Evolutionary conservation across 2,329 filamentous ascomycete species (phyloP).

Genomic region (Fusarium paranaense): DNA sequence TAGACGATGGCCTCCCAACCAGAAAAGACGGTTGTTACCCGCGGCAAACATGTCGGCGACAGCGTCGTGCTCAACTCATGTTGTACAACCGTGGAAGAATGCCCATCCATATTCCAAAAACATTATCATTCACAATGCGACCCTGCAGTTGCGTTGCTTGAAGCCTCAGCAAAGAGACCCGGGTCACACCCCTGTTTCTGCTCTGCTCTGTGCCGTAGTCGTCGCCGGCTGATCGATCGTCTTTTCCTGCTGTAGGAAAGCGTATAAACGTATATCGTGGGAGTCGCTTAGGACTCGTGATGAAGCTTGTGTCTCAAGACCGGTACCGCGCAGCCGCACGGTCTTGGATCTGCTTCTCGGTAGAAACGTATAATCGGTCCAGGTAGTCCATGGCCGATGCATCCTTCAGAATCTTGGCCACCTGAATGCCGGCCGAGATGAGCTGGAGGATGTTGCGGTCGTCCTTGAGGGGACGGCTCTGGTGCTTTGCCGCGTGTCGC

Average conservation of each 20-base stretch:
- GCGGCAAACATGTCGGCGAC: constrained; percentile 24
- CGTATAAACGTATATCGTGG: constrained; percentile 46
- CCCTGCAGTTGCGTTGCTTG: constrained; percentile 23
- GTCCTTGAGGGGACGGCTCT: constrained; percentile 85
- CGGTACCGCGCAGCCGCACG: constrained; percentile 57
- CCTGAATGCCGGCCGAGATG: constrained; percentile 87
- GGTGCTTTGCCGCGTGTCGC: constrained; percentile 86
- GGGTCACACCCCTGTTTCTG: constrained; percentile 43
- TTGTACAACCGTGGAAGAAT: constrained; percentile 15
- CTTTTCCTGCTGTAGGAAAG: constrained; percentile 38
- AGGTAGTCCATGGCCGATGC: constrained; percentile 85
- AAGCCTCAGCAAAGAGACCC: constrained; percentile 22
- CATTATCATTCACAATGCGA: constrained; percentile 47
- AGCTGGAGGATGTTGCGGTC: constrained; percentile 90
- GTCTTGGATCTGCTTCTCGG: constrained; percentile 82
- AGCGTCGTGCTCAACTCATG: constrained; percentile 22
- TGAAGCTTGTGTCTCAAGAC: constrained; percentile 44
- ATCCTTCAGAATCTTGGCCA: constrained; percentile 88
- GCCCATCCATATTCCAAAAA: constrained; percentile 42
- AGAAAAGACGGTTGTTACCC: constrained; percentile 32
- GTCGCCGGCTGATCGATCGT: constrained; percentile 40
- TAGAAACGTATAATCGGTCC: constrained; percentile 84
- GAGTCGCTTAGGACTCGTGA: constrained; percentile 39
- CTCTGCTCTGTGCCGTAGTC: constrained; percentile 44
- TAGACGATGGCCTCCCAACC: constrained; percentile 37